Evolutionary conservation across 2,329 filamentous ascomycete genomes (phyloP).

Genomic region (Aspergillus spinulosporus): DNA sequence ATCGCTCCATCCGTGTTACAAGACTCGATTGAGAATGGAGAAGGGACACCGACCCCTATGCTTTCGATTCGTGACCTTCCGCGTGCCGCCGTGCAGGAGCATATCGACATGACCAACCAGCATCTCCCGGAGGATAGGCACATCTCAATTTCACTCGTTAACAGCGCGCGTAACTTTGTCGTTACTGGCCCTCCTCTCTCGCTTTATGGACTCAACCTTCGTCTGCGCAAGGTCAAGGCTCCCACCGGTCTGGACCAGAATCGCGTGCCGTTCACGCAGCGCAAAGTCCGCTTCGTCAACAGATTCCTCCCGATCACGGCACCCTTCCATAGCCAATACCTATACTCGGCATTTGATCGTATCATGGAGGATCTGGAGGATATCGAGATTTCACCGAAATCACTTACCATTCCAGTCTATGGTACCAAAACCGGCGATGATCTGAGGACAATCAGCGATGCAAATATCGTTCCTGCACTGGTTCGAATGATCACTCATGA

Average conservation of each 20-base stretch:
- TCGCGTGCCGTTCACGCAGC: constrained; percentile 88
- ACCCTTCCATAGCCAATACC: constrained; percentile 96
- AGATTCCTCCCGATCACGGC: constrained; percentile 96
- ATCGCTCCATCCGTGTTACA: constrained; percentile 86
- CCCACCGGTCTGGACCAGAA: constrained; percentile 97
- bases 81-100: constrained; percentile 84
- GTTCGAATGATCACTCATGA: constrained; percentile 93
- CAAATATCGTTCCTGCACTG: constrained; percentile 81
- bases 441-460: constrained; percentile 66
- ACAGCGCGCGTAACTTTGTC: constrained; percentile 95
- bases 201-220: constrained; percentile 91
- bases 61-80: constrained; percentile 93
- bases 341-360: constrained; percentile 75
- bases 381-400: constrained; percentile 70
- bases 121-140: constrained; percentile 91
- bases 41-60: constrained; percentile 97
- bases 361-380: constrained; percentile 87
- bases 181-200: constrained; percentile 95
- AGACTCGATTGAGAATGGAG: constrained; percentile 90
- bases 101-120: constrained; percentile 95
- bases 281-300: constrained; percentile 95
- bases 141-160: constrained; percentile 91
- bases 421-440: constrained; percentile 89
- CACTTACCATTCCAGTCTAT: constrained; percentile 80
- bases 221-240: constrained; percentile 94